Evolutionary conservation across 1,284 basidiomycete species (phyloP), one percentile per base, ranked within the genome.

Genomic region (Ceratobasidium sp.): DNA sequence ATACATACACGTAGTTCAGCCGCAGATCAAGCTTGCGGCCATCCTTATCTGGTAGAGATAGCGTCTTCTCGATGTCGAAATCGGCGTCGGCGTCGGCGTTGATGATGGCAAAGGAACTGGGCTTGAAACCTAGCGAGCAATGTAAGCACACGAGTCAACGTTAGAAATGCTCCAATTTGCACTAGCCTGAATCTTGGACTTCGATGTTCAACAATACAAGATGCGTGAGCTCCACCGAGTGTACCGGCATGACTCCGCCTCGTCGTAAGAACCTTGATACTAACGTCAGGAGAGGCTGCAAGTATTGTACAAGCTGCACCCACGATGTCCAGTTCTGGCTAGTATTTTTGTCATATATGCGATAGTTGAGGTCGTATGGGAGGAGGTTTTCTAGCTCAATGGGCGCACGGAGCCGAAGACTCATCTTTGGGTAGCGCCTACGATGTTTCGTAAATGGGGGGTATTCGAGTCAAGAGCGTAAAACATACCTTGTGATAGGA

Each of bases 61-160:
- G 80, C 18, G 83, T 84, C 63, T 86, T 86, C 78, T 98, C 95
- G 40, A 90, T 84, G 61, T 93, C 91, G 75, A 96, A 94, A 80
- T 97, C 95, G 23, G 96, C 93, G 72, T 92, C 89, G 54, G 90
- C 91, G 78, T 98, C 95, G 5, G 94, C 95, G 76, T 96, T 97
- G 82, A 99, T 96, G 80, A 99, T 98, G 1, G 95, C 91, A 77
- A 98, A 99, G 75, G 99, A 96, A 80, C 95, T 96, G n/a, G 95
- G 92, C 77, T 92, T 92, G 84, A 94, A 96, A n/a, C 88, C 93
- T 91, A 28, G 25, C 6, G 2, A 36, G 23, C 1, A 1, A 56
- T 21, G 54, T 62, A 76, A 42, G n/a, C 44, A 59, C 12, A 21
- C 40, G 21, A 42, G 25, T 21, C 36, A 11, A 38, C 46, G 12